Base-by-base conservation (phyloP, 1,284 basidiomycete genomes). In the Ganoderma sp. region DNA sequence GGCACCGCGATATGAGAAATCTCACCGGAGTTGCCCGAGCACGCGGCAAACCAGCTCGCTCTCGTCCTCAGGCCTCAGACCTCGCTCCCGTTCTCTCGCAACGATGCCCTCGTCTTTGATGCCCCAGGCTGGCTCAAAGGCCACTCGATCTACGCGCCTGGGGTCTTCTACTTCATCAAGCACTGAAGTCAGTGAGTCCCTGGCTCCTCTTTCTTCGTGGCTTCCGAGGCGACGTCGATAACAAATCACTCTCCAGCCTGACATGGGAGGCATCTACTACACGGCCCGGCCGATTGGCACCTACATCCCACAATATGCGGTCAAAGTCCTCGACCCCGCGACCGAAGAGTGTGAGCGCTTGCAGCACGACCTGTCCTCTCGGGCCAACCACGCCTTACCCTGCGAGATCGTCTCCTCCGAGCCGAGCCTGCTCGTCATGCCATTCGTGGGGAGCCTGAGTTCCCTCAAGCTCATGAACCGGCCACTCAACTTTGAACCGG, bases 21-120 rank as follows among this genome's bases (percentile, higher is more conserved):
- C 71, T n/a, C n/a, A n/a, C n/a, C 71, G 71, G 71, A 69, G 68
- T 58, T 65, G 60, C 64, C 71, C 71, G 71, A 73, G 41, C 25
- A 28, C 25, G 25, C 25, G 25, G 25, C 25, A 1, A 28, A 2
- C 25, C 25, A 2, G 25, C 25, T 28, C 25, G 3, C 34, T 37
- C 34, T 37, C 34, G 9, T 9, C 34, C 34, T 37, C 34, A 37
- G 34, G 3, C 34, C 34, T 37, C 34, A 37, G 34, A 9, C 34
- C 34, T 37, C 34, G 34, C 34, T 48, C 48, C 48, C 8, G 48
- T 12, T 50, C n/a, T 22, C 19, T 10, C 4, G 15, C 22, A 50
- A 25, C n/a, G 6, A 50, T 50, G 48, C n/a, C n/a, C n/a, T 22
- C 48, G 2, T 1, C 22, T 3, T n/a, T 50, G 48, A 50, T 9